Conservation (phyloP, 2,329 filamentous ascomycete genomes). For the Teratosphaeria epicoccoides region DNA sequence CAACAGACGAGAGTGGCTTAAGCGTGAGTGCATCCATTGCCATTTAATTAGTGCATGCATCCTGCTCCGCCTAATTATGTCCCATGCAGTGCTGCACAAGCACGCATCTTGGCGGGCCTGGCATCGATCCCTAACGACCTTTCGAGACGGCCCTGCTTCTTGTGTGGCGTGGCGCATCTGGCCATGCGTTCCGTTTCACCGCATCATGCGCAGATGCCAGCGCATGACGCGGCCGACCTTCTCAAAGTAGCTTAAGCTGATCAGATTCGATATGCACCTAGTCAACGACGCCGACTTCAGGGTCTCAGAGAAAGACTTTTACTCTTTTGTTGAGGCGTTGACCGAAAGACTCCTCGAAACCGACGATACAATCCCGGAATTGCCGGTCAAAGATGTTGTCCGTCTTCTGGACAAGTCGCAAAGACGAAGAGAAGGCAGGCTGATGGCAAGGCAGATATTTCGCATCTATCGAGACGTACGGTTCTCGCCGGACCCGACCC, state of each 20-base stretch:
- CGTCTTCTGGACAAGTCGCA: constrained; percentile 15
- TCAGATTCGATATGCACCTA: constrained; percentile 46
- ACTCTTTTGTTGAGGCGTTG: constrained; percentile 62
- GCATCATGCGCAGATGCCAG: constrained; percentile 2
- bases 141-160: background rate
- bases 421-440: background rate
- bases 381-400: constrained; percentile 73
- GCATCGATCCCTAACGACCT: background rate
- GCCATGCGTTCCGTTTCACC: background rate
- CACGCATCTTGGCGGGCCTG: background rate
- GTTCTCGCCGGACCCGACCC: constrained; percentile 39
- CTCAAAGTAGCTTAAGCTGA: constrained; percentile 7
- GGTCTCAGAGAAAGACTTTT: constrained; percentile 68
- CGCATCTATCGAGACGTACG: constrained; percentile 80
- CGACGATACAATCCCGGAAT: constrained; percentile 75
- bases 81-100: background rate
- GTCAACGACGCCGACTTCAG: constrained; percentile 60
- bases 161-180: background rate
- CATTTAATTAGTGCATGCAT: background rate
- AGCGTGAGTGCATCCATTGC: constrained; percentile 37
- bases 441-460: constrained; percentile 48
- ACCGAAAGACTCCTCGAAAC: constrained; percentile 58
- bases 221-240: constrained; percentile 3
- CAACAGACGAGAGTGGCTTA: constrained; percentile 54
- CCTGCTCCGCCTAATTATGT: too few species aligned